Conservation (phyloP, 2,329 filamentous ascomycete genomes). For the Akanthomyces dipterigenus region DNA sequence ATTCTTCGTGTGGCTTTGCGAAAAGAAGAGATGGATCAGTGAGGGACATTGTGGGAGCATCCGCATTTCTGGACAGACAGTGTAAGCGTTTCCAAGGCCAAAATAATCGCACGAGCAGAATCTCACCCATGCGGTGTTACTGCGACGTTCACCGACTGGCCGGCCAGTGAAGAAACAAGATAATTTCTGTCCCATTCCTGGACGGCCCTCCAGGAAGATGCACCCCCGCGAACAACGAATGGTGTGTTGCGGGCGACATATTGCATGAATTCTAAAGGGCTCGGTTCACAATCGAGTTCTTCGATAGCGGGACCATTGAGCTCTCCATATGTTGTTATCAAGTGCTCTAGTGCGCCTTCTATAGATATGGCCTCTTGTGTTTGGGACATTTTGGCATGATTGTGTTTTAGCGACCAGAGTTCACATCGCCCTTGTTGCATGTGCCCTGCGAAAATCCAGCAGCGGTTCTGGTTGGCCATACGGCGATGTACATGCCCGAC, state of each 20-base stretch:
- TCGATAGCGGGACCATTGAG: slow-evolving; percentile 58
- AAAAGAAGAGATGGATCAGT: slow-evolving; percentile 39
- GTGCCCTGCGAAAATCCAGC: neutral
- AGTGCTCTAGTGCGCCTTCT: slow-evolving; percentile 27
- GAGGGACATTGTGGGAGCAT: slow-evolving; percentile 25
- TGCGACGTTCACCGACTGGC: slow-evolving; percentile 62
- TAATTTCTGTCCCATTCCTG: slow-evolving; percentile 56
- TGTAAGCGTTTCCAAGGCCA: neutral
- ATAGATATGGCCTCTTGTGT: neutral
- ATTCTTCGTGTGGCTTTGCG: slow-evolving; percentile 65
- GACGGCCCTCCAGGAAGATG: slow-evolving; percentile 55
- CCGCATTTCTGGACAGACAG: slow-evolving; percentile 28
- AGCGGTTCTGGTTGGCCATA: neutral
- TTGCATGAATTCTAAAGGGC: slow-evolving; percentile 72
- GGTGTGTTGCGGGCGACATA: slow-evolving; percentile 68
- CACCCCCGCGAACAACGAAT: slow-evolving; percentile 62
- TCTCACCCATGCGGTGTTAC: slow-evolving; percentile 64
- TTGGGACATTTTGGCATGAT: neutral
- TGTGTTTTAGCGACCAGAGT: neutral
- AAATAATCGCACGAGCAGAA: neutral
- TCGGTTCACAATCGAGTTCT: slow-evolving; percentile 58
- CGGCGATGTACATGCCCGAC: too few species aligned
- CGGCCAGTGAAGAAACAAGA: slow-evolving; percentile 47
- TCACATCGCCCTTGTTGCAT: neutral
- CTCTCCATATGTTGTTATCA: slow-evolving; percentile 66